Evolutionary conservation across 176 grass and related monocot species (phyloP), one percentile per base, ranked within the genome.

Genomic region (Oryza glumipatula): DNA sequence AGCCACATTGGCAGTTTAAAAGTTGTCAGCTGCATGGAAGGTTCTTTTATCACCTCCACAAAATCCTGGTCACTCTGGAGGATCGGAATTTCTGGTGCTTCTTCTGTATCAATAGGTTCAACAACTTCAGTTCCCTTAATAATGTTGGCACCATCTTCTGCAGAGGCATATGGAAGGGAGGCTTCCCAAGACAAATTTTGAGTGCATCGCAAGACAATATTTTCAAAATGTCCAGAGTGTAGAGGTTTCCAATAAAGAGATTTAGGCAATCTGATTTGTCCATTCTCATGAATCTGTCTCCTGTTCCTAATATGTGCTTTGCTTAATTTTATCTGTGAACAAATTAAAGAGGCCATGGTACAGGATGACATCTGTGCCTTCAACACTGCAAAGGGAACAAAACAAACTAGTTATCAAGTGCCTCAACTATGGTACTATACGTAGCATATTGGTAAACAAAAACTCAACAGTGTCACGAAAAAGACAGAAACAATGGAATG

Each of bases 1-100:
- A 98, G 66, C 96, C 96, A 95, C 93, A 98, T 94, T 21, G 91
- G 89, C 80, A 86, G 91, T 87, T 90, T 94, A 16, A 95, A 85
- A 51, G 76, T 32, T 12, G 43, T 32, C 32, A 41, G 46, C 77
- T 63, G 46, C 69, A 65, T 14, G 51, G 86, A 63, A 19, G 88
- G 75, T 33, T 91, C 83, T 33, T 80, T 82, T 74, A 81, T 80
- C 19, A 93, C 78, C 22, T 91, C 89, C n/a, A 93, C 75, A 28
- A 82, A 84, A 85, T 90, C 86, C 70, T 88, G 70, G 44, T 81
- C 87, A 61, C 81, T 82, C 52, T 95, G 91, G 65, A 90, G 79
- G 83, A 92, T 73, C 7, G 93, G 84, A 90, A 89, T 85, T 21
- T 95, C 39, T 38, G 89, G 80, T 26, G 80, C 76, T 78, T 94